Evolutionary conservation across 2,329 filamentous ascomycete species (phyloP), one percentile per base, ranked within the genome.

Genomic region (Fusarium caatingaense): DNA sequence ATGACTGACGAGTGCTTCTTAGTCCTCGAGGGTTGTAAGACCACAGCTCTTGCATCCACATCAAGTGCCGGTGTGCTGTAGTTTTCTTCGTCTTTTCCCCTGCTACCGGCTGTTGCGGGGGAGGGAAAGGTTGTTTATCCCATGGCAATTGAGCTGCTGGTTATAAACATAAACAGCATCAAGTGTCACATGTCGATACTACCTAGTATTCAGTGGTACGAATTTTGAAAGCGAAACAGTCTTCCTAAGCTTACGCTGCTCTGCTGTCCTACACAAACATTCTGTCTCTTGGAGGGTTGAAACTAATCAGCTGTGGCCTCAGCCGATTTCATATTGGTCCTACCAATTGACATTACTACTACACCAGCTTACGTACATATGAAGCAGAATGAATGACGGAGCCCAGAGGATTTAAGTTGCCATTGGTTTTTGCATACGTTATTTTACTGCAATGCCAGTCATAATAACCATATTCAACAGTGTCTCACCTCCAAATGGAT

Each of bases 161-260:
- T 18, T 15, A 5, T 23, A 21, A 44, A 23, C 41, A 11, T 16
- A 44, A 23, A 44, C 34, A 44, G 16, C 15, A 16, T 44, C 15
- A 21, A 25, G 10, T 16, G 20, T 44, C 41, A 44, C 41, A 23
- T 44, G 41, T 23, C 18, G 34, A 37, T 37, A 12, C 34, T 37
- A 37, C 34, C 16, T 37, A 34, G 32, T 34, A 34, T 18, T 34
- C 16, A 37, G 16, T 37, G 34, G 71, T 89, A 89, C 8, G 16
- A 23, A 41, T 51, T 23, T 41, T 25, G 23, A 23, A 37, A 50
- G 48, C 34, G 34, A 37, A 37, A 37, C 34, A n/a, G 18, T 12
- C 34, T 37, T n/a, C 23, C 16, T 32, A 37, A 23, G 48, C 48
- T 20, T 37, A 37, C 32, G 32, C 48, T 27, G n/a, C 23, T 41